Conservation (phyloP, 441 rosid genomes). For the Breynia disticha region DNA sequence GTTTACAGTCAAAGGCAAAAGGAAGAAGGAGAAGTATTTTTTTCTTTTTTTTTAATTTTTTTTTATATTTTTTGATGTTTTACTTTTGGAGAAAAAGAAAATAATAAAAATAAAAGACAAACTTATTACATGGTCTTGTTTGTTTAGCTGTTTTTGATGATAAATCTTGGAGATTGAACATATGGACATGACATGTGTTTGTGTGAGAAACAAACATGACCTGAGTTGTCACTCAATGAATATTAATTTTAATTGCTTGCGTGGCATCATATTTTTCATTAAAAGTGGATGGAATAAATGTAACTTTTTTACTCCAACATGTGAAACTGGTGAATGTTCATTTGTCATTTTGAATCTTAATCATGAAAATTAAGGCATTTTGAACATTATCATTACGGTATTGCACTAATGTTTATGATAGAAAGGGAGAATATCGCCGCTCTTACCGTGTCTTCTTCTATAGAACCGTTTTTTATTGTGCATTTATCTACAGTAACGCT, state of each 20-base stretch:
- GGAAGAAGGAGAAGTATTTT: slow-evolving; percentile 8
- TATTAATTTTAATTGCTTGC: background rate
- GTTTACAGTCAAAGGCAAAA: slow-evolving; percentile 26
- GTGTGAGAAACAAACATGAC: no score
- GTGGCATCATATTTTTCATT: background rate
- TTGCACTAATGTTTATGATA: no score
- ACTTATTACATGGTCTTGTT: background rate
- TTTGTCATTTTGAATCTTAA: no score
- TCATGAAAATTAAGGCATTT: no score
- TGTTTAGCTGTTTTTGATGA: background rate
- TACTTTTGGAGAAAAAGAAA: slow-evolving; percentile 26
- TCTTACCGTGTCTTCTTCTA: no score
- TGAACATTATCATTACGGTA: no score
- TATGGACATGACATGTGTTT: no score
- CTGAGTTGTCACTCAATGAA: no score
- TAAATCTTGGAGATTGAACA: background rate
- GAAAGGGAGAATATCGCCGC: no score
- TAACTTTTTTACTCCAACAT: background rate
- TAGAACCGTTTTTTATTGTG: no score
- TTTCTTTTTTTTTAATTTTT: slow-evolving; percentile 11
- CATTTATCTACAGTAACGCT: no score
- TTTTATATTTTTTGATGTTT: slow-evolving; percentile 15
- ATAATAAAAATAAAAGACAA: slow-evolving; percentile 7
- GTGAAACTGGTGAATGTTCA: background rate
- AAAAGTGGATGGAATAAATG: no score